These are phyloP conservation scores for Yamadazyma trypodendri DNA, from an alignment of 1,139 yeast species.

Conservation along the genomic window DNA sequence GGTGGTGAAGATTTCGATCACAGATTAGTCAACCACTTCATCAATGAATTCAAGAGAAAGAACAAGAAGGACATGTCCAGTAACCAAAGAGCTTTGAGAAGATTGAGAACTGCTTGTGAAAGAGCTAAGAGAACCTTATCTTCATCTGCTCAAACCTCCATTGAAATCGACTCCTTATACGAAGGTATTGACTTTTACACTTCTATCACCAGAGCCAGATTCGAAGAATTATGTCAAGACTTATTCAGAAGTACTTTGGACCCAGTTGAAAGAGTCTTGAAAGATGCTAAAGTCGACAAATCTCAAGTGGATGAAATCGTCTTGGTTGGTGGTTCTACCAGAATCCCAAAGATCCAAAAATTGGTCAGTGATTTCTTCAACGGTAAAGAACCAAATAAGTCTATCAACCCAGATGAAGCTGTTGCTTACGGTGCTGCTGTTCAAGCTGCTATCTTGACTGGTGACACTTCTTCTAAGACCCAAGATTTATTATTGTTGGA, in stretches of 20 bases:
- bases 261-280: constrained; percentile 97
- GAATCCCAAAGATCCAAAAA: constrained; percentile 99
- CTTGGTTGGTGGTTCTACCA: constrained; percentile 99
- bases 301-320: constrained; percentile 92
- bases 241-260: constrained; percentile 94
- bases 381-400: constrained; percentile 94
- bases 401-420: constrained; percentile 99
- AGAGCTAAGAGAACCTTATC: constrained; percentile 99
- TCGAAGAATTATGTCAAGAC: constrained; percentile 89
- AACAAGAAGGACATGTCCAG: constrained; percentile 88
- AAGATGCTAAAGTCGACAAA: constrained; percentile 92
- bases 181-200: constrained; percentile 98
- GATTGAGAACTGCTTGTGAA: constrained; percentile 99
- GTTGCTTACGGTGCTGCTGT: constrained; percentile 99
- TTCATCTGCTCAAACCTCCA: constrained; percentile 93
- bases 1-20: constrained; percentile 99
- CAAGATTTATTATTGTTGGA: constrained; percentile 97
- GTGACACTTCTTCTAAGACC: constrained; percentile 95
- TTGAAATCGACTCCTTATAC: constrained; percentile 94
- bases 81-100: constrained; percentile 96
- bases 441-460: constrained; percentile 98
- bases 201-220: constrained; percentile 97
- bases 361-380: constrained; percentile 96
- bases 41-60: constrained; percentile 95
- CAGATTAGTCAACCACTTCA: constrained; percentile 92